Evolutionary conservation across 2,329 filamentous ascomycete species (phyloP).

Genomic region (Pyrenophora tritici-repentis): DNA sequence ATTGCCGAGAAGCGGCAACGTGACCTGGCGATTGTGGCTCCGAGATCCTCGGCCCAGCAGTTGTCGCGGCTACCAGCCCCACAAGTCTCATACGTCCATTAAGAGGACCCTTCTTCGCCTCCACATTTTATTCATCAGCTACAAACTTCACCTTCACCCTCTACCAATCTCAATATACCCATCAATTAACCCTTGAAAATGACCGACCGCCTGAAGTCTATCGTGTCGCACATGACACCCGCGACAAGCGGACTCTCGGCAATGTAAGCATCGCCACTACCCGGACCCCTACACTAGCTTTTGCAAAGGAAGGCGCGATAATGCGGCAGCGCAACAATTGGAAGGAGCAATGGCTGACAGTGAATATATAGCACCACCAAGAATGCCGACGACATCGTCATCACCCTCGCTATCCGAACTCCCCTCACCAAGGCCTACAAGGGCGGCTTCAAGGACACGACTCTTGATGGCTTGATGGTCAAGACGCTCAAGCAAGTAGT

Average conservation of each 20-base stretch:
- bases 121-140: slow-evolving; percentile 15
- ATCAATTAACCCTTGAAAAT: slow-evolving; percentile 24
- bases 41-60: slow-evolving; percentile 17
- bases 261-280: slow-evolving; percentile 66
- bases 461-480: slow-evolving; percentile 83
- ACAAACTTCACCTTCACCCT: neutral
- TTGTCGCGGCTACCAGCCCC: slow-evolving; percentile 13
- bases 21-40: slow-evolving; percentile 12
- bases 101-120: slow-evolving; percentile 20
- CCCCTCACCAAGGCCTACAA: slow-evolving; percentile 87
- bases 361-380: slow-evolving; percentile 71
- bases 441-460: slow-evolving; percentile 94
- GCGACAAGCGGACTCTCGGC: slow-evolving; percentile 71
- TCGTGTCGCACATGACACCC: slow-evolving; percentile 84
- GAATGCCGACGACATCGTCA: slow-evolving; percentile 95
- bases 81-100: slow-evolving; percentile 13
- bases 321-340: neutral
- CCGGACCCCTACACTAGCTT: too few species aligned
- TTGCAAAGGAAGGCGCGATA: neutral
- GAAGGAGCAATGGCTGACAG: slow-evolving; percentile 12
- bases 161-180: slow-evolving; percentile 2
- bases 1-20: slow-evolving; percentile 10
- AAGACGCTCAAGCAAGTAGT: slow-evolving; percentile 72
- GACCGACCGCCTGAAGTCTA: slow-evolving; percentile 81
- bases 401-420: slow-evolving; percentile 88